Evolutionary conservation across 768 basidiomycete species (phyloP).

Genomic region (Crepidotus variabilis): DNA sequence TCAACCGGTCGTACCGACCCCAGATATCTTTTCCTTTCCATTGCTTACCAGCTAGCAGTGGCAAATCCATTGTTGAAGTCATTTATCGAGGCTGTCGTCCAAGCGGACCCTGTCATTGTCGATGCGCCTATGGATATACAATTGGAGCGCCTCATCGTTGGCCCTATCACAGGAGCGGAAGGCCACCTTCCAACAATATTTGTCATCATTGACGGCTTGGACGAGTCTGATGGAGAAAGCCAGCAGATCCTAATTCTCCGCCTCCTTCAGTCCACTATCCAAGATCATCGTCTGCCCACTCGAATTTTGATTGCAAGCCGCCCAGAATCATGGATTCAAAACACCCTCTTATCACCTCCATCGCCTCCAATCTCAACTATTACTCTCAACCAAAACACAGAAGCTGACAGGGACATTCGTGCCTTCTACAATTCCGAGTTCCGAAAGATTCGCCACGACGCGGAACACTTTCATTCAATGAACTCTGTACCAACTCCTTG

Average conservation of each 20-base stretch:
- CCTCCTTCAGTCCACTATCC: not conserved
- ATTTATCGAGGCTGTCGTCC: not conserved
- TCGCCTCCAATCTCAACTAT: not conserved
- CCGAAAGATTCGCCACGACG: not conserved
- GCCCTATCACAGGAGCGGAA: not conserved
- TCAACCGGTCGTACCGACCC: not conserved
- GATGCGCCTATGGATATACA: constrained; percentile 2
- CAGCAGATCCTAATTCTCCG: constrained; percentile 3
- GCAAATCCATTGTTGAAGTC: not conserved
- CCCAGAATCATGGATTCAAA: constrained; percentile 3
- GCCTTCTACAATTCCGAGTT: constrained; percentile 6
- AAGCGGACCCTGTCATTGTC: constrained; percentile 4
- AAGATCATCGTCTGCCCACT: not conserved
- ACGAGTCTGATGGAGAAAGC: constrained; percentile 1
- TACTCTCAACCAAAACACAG: constrained; percentile 3
- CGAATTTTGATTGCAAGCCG: constrained; percentile 9
- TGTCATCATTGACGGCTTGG: constrained; percentile 10
- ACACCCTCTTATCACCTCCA: constrained; percentile 3
- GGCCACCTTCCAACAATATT: not conserved
- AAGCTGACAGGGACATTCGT: constrained; percentile 9
- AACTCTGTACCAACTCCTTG: not conserved
- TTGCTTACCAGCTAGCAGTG: constrained; percentile 8
- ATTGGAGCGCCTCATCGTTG: constrained; percentile 1
- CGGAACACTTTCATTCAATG: constrained; percentile 2
- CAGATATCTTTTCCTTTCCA: constrained; percentile 1